Conservation (phyloP, 148 eudicot genomes). For the Silene conica region DNA sequence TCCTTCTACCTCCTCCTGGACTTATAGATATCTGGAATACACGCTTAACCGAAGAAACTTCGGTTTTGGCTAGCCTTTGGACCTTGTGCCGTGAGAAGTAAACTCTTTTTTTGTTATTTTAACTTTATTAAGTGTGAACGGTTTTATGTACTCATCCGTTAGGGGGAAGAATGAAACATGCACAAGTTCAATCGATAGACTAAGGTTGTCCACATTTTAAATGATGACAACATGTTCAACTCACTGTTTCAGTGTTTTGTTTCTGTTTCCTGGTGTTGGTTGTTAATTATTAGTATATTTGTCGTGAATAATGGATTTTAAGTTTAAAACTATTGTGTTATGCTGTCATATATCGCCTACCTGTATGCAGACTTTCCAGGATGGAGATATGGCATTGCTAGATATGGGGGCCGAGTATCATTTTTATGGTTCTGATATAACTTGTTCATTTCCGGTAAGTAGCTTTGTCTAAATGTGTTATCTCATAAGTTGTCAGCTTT, state of each 20-base stretch:
- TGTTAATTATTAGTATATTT: not conserved
- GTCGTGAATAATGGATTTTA: not conserved
- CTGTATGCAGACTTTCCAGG: slow-evolving; percentile 51
- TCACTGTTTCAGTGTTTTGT: not conserved
- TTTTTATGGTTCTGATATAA: slow-evolving; percentile 96
- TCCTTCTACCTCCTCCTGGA: not conserved
- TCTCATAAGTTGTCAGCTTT: not conserved
- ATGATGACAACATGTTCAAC: not conserved
- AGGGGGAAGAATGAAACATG: no score
- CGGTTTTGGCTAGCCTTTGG: not conserved
- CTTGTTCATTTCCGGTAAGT: slow-evolving; percentile 91
- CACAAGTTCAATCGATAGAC: no score
- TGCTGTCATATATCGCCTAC: not conserved
- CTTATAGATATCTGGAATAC: not conserved
- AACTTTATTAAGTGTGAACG: not conserved
- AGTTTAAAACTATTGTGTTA: not conserved
- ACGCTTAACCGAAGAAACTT: not conserved
- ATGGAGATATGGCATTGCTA: slow-evolving; percentile 88
- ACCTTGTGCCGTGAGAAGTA: not conserved
- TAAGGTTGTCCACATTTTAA: not conserved
- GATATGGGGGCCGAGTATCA: slow-evolving; percentile 99
- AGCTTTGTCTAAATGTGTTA: slow-evolving; percentile 12
- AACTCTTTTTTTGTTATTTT: no score
- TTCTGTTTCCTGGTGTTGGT: not conserved
- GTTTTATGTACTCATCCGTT: not conserved